These are phyloP conservation scores for Lasiodiplodia citricola DNA, from an alignment of 2,329 filamentous ascomycete genomes.

Conservation along the genomic window DNA sequence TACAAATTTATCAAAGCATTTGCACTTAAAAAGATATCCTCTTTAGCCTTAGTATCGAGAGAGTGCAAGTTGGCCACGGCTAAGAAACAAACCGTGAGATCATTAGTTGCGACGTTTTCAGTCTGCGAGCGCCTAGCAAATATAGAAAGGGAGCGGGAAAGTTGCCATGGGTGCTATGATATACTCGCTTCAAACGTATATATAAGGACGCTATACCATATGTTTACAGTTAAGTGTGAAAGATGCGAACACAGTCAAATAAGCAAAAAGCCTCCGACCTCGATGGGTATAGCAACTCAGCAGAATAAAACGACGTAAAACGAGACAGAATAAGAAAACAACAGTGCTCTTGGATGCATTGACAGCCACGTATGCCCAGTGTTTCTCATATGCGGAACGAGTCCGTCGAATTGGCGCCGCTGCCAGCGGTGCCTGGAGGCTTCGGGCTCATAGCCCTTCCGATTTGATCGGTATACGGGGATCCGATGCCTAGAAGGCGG, in stretches of 20 bases:
- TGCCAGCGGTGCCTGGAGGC: constrained; percentile 5
- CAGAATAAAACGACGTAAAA: neutral
- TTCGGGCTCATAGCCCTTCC: neutral
- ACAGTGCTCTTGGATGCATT: neutral
- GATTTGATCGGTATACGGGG: neutral
- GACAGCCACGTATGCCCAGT: neutral
- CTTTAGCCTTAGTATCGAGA: too few relatives aligned
- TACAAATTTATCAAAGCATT: neutral
- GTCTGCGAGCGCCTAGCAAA: neutral
- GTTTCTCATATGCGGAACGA: constrained; percentile 13
- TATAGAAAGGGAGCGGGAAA: neutral
- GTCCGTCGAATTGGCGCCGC: constrained; percentile 1
- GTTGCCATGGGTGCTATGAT: neutral
- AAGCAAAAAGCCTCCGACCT: neutral
- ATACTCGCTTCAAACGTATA: neutral
- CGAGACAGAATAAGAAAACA: neutral
- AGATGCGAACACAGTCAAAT: neutral
- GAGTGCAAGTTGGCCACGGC: too few relatives aligned
- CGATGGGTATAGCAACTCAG: neutral
- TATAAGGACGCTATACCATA: neutral
- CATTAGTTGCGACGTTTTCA: neutral
- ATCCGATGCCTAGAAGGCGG: neutral
- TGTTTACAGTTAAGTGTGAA: neutral
- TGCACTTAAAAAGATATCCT: neutral
- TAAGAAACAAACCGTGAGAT: neutral